These are phyloP conservation scores for Alternaria novae-zelandiae DNA, from an alignment of 2,329 filamentous ascomycete species.

Conservation along the genomic window DNA sequence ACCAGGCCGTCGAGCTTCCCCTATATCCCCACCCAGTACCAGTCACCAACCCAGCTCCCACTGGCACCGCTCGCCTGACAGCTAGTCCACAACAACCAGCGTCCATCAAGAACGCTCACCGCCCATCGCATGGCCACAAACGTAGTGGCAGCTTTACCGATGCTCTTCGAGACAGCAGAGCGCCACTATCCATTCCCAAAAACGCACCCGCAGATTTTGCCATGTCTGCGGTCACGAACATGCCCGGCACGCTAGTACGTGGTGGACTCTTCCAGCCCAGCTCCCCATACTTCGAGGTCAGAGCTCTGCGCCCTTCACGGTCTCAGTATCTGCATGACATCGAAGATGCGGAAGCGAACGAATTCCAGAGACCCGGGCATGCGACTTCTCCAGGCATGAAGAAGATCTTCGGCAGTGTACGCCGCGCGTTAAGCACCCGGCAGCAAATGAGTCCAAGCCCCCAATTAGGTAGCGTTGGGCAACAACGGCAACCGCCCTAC, in stretches of 20 bases:
- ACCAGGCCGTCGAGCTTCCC: conserved; percentile 47
- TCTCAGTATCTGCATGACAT: conserved; percentile 42
- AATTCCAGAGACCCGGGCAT: conserved; percentile 31
- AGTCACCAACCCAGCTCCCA: conserved; percentile 40
- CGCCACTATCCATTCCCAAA: conserved; percentile 58
- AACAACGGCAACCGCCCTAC: conserved; percentile 31
- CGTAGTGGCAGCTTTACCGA: conserved; percentile 88
- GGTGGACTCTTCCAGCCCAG: conserved; percentile 84
- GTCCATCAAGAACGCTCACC: conserved; percentile 34
- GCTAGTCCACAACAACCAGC: conserved; percentile 36
- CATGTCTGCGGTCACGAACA: conserved; percentile 67
- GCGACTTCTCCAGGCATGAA: conserved; percentile 71
- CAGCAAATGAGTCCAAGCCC: conserved; percentile 40
- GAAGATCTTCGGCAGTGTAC: conserved; percentile 84
- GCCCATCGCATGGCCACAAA: conserved; percentile 65
- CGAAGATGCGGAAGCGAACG: conserved; percentile 30
- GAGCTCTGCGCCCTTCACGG: conserved; percentile 35
- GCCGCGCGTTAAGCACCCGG: conserved; percentile 75
- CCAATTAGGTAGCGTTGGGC: conserved; percentile 24
- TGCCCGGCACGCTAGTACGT: conserved; percentile 83
- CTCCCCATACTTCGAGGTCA: conserved; percentile 76
- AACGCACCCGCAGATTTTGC: conserved; percentile 49
- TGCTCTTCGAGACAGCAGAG: conserved; percentile 73
- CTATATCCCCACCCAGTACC: conserved; percentile 49
- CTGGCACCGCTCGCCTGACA: conserved; percentile 36